Conservation (phyloP, 2,329 filamentous ascomycete species). For the Fusarium sp. region DNA sequence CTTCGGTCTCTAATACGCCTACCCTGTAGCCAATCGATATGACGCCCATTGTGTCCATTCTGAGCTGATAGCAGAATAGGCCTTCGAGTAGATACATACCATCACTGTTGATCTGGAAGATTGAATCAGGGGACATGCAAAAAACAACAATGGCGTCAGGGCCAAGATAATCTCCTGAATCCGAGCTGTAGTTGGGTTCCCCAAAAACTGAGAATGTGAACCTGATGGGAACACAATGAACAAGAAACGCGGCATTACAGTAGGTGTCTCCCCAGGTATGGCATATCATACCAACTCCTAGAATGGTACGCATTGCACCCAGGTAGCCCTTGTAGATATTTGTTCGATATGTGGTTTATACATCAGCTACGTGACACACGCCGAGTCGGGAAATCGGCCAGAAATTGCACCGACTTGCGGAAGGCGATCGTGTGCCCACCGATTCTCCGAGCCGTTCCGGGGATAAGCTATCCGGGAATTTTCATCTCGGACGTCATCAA, state of each 20-base stretch:
- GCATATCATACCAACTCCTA: too few species aligned
- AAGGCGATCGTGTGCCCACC: constrained; percentile 31
- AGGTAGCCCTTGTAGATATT: not conserved
- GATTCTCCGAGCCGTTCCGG: constrained; percentile 42
- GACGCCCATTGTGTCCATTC: too few species aligned
- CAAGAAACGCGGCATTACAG: not conserved
- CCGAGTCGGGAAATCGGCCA: constrained; percentile 19
- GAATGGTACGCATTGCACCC: not conserved
- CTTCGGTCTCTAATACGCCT: not conserved
- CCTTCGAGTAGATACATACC: not conserved
- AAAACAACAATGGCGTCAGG: not conserved
- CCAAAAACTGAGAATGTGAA: not conserved
- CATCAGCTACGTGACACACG: not conserved
- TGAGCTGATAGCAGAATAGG: not conserved
- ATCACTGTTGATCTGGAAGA: not conserved
- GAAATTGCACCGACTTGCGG: constrained; percentile 25
- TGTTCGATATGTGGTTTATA: not conserved
- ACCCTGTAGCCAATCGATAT: not conserved
- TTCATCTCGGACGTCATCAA: constrained; percentile 44
- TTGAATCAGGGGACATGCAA: not conserved
- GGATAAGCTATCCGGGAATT: constrained; percentile 39
- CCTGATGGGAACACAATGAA: not conserved
- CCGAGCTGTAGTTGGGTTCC: not conserved
- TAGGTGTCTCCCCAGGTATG: not conserved
- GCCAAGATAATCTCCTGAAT: not conserved